Evolutionary conservation across 768 basidiomycete species (phyloP), one percentile per base, ranked within the genome.

Genomic region (Suillus weaverae): DNA sequence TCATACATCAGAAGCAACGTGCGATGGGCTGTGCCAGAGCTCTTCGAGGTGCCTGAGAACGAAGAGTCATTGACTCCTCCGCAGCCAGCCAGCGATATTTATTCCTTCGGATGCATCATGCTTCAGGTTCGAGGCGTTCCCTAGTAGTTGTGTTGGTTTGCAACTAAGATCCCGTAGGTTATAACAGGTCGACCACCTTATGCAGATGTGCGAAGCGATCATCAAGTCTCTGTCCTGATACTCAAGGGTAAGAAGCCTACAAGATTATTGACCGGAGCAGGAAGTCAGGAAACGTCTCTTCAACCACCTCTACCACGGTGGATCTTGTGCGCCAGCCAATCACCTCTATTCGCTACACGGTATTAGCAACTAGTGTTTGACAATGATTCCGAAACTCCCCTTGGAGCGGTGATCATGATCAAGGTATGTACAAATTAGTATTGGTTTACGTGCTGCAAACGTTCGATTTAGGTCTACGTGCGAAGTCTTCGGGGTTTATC

Each of bases 11-110:
- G 57, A 18, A 57, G 5, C 38, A 59, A 59, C 65, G 77, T 81
- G 43, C 76, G 83, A 0, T 83, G 82, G 81, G 79, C 81, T n/a
- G 83, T 81, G 50, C 71, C 80, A 1, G 68, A 76, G 18, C 68
- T 83, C 4, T 82, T 80, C 63, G 72, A 70, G 18, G 35, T 68
- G n/a, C 65, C 71, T 11, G 71, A 76, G 36, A 11, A 39, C 36
- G 36, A 57, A 26, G 56, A 57, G 22, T 30, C 22, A 22, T 57
- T 9, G 16, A 9, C 22, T 39, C 11, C 33, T 22, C 56, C 36
- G 9, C 16, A 39, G 22, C 36, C 22, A 30, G 36, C 36, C 5
- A 57, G 56, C 3, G 74, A 75, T 46, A 57, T 77, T 5, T 76
- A 75, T 22, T 76, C 75, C 6, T 75, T 73, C 20, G 75, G 73